Conservation (phyloP, 202 grass and related monocot species). For the Hordeum pubiflorum region DNA sequence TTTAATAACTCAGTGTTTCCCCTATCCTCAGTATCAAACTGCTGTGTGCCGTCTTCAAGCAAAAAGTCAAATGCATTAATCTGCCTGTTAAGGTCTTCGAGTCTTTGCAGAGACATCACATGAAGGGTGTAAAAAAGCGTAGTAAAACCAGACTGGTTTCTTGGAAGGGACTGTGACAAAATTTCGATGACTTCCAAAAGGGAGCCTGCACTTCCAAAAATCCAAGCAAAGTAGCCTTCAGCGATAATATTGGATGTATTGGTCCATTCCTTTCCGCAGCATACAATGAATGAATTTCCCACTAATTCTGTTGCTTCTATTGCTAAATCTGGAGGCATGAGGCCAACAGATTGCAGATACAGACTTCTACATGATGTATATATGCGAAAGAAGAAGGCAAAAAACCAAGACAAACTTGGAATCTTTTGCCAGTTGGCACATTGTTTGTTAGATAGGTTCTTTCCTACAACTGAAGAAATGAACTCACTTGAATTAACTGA, state of each 20-base stretch:
- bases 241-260: constrained; percentile 44
- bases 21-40: constrained; percentile 29
- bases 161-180: constrained; percentile 47
- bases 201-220: constrained; percentile 46
- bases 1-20: constrained; percentile 30
- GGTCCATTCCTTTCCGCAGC: constrained; percentile 64
- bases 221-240: constrained; percentile 85
- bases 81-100: constrained; percentile 78
- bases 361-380: constrained; percentile 75
- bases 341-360: constrained; percentile 57
- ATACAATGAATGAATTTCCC: constrained; percentile 57
- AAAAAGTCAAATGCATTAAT: constrained; percentile 66
- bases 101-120: constrained; percentile 68
- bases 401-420: constrained; percentile 47
- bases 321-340: constrained; percentile 75
- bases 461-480: constrained; percentile 39
- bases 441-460: constrained; percentile 31
- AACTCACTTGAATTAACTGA: constrained; percentile 40
- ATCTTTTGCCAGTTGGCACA: constrained; percentile 28
- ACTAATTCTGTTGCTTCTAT: constrained; percentile 59
- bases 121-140: constrained; percentile 52
- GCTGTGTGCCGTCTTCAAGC: constrained; percentile 34
- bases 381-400: constrained; percentile 59
- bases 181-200: constrained; percentile 49
- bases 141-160: constrained; percentile 32